Percentiles rank a stretch among this genome's conserved stretches.
Evolutionary conservation across 1,139 yeast genomes (phyloP).

Genomic region (Blastobotrys petasosporus): DNA sequence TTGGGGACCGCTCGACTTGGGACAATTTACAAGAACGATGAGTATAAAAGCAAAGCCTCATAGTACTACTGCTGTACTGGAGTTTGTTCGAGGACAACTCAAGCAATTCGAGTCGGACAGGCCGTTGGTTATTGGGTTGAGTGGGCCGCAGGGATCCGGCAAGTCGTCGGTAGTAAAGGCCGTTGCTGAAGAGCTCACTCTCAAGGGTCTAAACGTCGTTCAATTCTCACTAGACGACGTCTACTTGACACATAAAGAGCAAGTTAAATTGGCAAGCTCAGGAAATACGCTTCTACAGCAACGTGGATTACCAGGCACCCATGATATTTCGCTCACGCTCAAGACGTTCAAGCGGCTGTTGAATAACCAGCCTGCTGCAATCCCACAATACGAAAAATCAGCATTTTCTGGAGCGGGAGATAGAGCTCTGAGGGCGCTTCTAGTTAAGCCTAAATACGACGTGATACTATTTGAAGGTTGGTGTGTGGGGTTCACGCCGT

Average conservation of each 20-base stretch:
- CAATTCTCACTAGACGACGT: constrained; percentile 82
- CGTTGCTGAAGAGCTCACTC: constrained; percentile 37
- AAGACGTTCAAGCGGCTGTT: constrained; percentile 27
- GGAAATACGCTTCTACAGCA: constrained; percentile 61
- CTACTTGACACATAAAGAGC: constrained; percentile 63
- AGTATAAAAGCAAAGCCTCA: constrained; percentile 4
- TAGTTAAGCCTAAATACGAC: constrained; percentile 41
- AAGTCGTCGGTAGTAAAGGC: constrained; percentile 61
- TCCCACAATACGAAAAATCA: constrained; percentile 81
- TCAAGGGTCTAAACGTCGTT: constrained; percentile 41
- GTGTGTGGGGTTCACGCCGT: constrained; percentile 73
- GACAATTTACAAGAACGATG: background rate
- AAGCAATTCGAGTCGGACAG: constrained; percentile 3
- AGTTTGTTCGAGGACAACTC: constrained; percentile 7
- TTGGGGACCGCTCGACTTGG: background rate
- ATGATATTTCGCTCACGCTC: constrained; percentile 52
- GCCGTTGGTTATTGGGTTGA: constrained; percentile 62
- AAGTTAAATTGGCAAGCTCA: constrained; percentile 39
- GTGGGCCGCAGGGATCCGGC: constrained; percentile 95
- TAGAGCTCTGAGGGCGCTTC: constrained; percentile 36
- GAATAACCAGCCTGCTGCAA: constrained; percentile 29
- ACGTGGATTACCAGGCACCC: constrained; percentile 93
- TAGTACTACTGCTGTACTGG: constrained; percentile 12
- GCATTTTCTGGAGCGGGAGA: constrained; percentile 75
- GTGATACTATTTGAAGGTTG: constrained; percentile 86